These are phyloP conservation scores for Spathaspora sp. DNA, from an alignment of 1,139 yeast species.

Conservation along the genomic window DNA sequence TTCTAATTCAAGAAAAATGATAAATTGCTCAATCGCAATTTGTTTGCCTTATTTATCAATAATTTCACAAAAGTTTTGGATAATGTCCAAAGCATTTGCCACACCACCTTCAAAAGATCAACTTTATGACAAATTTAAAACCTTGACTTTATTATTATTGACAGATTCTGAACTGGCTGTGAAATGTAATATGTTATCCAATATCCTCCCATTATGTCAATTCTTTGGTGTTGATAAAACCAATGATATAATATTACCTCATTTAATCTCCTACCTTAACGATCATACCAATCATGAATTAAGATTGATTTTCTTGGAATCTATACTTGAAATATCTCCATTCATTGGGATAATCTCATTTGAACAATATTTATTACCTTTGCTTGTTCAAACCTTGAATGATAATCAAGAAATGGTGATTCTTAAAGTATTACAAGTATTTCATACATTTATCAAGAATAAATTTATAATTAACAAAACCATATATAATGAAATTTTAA, in stretches of 20 bases:
- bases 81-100: constrained; percentile 57
- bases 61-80: constrained; percentile 62
- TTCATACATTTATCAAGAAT: constrained; percentile 37
- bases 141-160: constrained; percentile 59
- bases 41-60: constrained; percentile 71
- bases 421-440: constrained; percentile 68
- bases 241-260: constrained; percentile 85
- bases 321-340: constrained; percentile 77
- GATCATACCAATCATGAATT: constrained; percentile 64
- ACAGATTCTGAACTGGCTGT: constrained; percentile 71
- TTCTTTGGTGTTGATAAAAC: constrained; percentile 87
- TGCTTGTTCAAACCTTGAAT: constrained; percentile 75
- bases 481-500: constrained; percentile 38
- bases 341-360: constrained; percentile 79
- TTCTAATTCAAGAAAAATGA: constrained; percentile 22
- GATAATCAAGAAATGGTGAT: constrained; percentile 86
- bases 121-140: constrained; percentile 53
- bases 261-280: constrained; percentile 85
- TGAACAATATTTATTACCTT: constrained; percentile 85
- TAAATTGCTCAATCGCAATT: constrained; percentile 49
- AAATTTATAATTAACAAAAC: constrained; percentile 40
- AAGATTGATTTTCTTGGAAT: constrained; percentile 67
- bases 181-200: constrained; percentile 63
- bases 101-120: constrained; percentile 23
- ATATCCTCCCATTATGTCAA: constrained; percentile 73